Base-by-base conservation (phyloP, 2,329 filamentous ascomycete species). In the Diaporthe caulivora region DNA sequence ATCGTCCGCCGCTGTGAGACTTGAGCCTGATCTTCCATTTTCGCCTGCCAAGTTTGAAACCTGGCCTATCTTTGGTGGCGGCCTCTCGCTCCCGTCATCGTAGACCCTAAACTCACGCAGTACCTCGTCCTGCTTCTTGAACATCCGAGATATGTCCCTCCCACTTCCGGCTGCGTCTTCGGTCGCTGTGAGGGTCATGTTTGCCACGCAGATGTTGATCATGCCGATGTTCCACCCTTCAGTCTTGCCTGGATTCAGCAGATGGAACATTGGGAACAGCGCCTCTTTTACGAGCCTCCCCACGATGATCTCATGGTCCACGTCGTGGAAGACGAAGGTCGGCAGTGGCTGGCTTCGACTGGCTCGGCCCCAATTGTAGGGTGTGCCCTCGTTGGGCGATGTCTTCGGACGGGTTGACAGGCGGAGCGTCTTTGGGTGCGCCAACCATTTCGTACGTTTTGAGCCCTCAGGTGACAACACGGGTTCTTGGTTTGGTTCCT, bases 191-290 rank as follows among this genome's bases (percentile, higher is more conserved):
- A 88, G 85, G 1, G 88, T 88, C 92, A 98, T 96, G 80, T 98
- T 97, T 18, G 94, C 93, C 10, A 94, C 95, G 58, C 94, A 95
- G 29, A 98, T 85, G 76, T 98, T 98, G 74, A 98, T 86, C 68
- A 98, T 84, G 76, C 93, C 94, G 24, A 98, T 82, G 77, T 96
- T 94, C 93, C 94, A 97, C 11, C 87, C 85, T 74, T 88, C 89
- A 10, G 87, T 84, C 75, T 88, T 89, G 75, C 93, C 91, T 0
- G 91, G 88, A 76, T 96, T 92, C 17, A 98, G 85, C 75, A 90
- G 92, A 18, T 91, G 90, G 79, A 98, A 95, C 80, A 97, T 89
- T 0, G 91, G 90, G 3, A 95, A 77, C 24, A 97, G 81, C 1
- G 87, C 83, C 74, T 97, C 93, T 5, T 87, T 83, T 0, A 95